These are phyloP conservation scores for Cutaneotrichosporon cyanovorans DNA, from an alignment of 1,284 basidiomycete species.

Conservation along the genomic window DNA sequence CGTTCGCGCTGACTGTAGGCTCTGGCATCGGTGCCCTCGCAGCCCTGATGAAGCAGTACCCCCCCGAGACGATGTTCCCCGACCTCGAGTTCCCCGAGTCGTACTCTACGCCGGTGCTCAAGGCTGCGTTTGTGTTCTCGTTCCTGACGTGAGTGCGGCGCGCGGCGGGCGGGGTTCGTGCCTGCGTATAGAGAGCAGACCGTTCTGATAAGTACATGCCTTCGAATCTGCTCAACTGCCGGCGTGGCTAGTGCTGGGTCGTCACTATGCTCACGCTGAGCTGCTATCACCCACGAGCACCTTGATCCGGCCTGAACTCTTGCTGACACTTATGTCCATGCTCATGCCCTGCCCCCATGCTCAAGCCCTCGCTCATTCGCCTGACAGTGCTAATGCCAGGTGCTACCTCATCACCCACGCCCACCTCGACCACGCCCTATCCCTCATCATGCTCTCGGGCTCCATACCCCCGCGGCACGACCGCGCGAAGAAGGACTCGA, in stretches of 20 bases:
- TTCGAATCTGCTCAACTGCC: no score
- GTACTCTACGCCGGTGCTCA: slow-evolving; percentile 34
- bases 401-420: slow-evolving; percentile 46
- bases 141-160: slow-evolving; percentile 32
- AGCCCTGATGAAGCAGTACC: slow-evolving; percentile 16
- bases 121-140: slow-evolving; percentile 43
- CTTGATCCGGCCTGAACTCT: no score
- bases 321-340: no score
- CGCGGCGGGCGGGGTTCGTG: not conserved
- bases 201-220: no score
- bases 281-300: no score
- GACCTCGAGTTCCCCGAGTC: slow-evolving; percentile 27
- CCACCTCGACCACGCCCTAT: slow-evolving; percentile 41
- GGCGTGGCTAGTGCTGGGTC: no score
- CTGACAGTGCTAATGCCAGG: slow-evolving; percentile 13
- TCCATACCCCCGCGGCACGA: slow-evolving; percentile 26
- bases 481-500: not conserved
- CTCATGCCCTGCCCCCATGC: no score
- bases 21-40: slow-evolving; percentile 42
- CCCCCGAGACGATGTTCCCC: slow-evolving; percentile 26
- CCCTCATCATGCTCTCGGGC: slow-evolving; percentile 42
- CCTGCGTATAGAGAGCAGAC: no score
- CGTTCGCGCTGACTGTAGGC: slow-evolving; percentile 18
- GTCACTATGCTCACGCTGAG: no score
- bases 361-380: no score